Base-by-base conservation (phyloP, 495 filamentous ascomycete species). In the Articulospora tetracladia region DNA sequence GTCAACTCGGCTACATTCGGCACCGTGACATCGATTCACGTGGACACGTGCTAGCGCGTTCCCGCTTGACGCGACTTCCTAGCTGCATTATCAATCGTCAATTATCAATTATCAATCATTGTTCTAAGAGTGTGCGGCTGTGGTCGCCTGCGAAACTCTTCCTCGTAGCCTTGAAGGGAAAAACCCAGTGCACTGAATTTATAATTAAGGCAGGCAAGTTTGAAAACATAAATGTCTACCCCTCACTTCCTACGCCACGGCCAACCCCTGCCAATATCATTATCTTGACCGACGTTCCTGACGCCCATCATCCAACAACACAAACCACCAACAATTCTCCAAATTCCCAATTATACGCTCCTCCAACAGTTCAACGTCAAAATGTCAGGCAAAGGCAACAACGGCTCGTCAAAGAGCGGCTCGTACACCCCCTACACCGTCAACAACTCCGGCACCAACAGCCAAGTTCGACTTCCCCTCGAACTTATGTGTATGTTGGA, bases 351-450 rank as follows among this genome's bases (percentile, higher is more conserved):
- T n/a, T n/a, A n/a, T n/a, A n/a, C n/a, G n/a, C n/a, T n/a, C n/a
- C n/a, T n/a, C 30, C 30, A 32, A 25, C n/a, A 13, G 24, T 3
- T 17, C n/a, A 19, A 1, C 32, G 20, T 17, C 60, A 62, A 23
- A n/a, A 62, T 57, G 54, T 56, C 60, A 19, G 44, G 28, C 53
- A 53, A 53, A 19, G 20, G 19, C 2, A 46, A 25, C 32, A 53
- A 44, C 27, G 51, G 58, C 53, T 46, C 52, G 23, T 64, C 61
- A 20, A 55, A 10, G 17, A 25, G 39, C 25, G n/a, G n/a, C n/a
- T n/a, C n/a, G n/a, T 67, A 60, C 58, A 64, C 61, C 34, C 65
- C 65, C 4, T 65, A 68, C 48, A 50, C 26, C 4, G 34, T 65
- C 32, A 65, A 44, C 15, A 15, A 44, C 26, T 25, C 24, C 13